Evolutionary conservation across 805 yeast genomes (phyloP), one percentile per base, ranked within the genome.

Genomic region (Ogataea nonfermentans): DNA sequence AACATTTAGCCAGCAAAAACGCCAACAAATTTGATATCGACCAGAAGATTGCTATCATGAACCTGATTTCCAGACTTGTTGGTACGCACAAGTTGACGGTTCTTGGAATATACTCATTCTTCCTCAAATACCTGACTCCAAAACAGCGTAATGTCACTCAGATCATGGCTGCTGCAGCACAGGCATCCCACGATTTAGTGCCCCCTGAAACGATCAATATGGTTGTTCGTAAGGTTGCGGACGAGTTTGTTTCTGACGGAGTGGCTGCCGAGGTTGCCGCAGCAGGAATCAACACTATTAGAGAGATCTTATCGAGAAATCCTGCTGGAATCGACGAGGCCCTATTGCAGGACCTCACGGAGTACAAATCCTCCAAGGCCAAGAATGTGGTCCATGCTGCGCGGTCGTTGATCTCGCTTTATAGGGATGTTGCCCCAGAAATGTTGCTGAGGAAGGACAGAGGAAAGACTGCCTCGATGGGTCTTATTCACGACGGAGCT

Each of bases 201-300:
- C 99, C 99, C 17, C 99, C 99, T 5, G 99, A 93, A 61, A 78
- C 81, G 11, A 76, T 93, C 44, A 69, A 74, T 31, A 81, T 82
- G 35, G 79, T 93, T 51, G 81, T 93, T 8, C 78, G 96, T 42
- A 93, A 91, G 59, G 80, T 93, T 49, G 98, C 99, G 1, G 95
- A 93, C 65, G 99, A 93, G 65, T 93, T 93, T 56, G 96, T 93
- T 17, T 84, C 95, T 51, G 98, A 93, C 58, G 99, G 99, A 73
- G 99, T 93, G 27, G 89, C 97, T 11, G 81, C 95, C 24, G 96
- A 93, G 65, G 99, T 90, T 39, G 97, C 97, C 4, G 89, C 97
- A 37, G 98, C 98, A 4, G 99, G 99, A 56, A 74, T 93, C 50
- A 93, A 93, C 63, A 86, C 98, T 3, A 91, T 91, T 44, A 74